Evolutionary conservation across 345 rosid genomes (phyloP).

Genomic region (Eutrema heterophyllum): DNA sequence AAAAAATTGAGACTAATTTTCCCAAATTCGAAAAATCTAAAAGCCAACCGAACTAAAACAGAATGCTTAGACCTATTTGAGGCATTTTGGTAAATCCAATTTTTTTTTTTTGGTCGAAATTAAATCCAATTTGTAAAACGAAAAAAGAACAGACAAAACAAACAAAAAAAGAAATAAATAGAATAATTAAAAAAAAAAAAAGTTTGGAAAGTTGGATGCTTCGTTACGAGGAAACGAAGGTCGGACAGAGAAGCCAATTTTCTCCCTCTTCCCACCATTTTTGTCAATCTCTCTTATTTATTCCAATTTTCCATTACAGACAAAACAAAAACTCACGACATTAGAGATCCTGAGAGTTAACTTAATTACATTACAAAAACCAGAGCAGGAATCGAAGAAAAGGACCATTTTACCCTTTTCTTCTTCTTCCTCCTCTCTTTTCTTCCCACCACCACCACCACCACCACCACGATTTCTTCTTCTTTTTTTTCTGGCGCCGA

Average conservation of each 20-base stretch:
- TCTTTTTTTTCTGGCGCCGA: not conserved
- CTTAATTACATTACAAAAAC: not conserved
- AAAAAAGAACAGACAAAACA: not conserved
- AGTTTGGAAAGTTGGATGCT: not conserved
- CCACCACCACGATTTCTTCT: not conserved
- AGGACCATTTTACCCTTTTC: constrained; percentile 29
- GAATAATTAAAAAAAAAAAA: not conserved
- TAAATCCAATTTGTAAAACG: not conserved
- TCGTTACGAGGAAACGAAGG: constrained; percentile 25
- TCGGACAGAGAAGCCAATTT: constrained; percentile 14
- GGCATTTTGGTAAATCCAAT: not conserved
- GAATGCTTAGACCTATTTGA: too few species aligned
- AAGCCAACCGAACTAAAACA: not conserved
- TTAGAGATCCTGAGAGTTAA: not conserved
- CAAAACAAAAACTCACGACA: not conserved
- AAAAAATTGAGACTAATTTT: not conserved
- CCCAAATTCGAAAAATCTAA: not conserved
- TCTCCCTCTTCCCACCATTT: constrained; percentile 5
- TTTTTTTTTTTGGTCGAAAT: not conserved
- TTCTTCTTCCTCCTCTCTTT: constrained; percentile 21
- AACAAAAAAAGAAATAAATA: not conserved
- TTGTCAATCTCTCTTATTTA: constrained; percentile 21
- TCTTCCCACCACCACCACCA: not conserved
- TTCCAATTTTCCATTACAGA: not conserved
- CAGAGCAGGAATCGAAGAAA: constrained; percentile 30